Percentiles rank a stretch among this genome's conserved stretches.
Evolutionary conservation across 1,284 basidiomycete genomes (phyloP).

Genomic region (Gomphus bonarii): DNA sequence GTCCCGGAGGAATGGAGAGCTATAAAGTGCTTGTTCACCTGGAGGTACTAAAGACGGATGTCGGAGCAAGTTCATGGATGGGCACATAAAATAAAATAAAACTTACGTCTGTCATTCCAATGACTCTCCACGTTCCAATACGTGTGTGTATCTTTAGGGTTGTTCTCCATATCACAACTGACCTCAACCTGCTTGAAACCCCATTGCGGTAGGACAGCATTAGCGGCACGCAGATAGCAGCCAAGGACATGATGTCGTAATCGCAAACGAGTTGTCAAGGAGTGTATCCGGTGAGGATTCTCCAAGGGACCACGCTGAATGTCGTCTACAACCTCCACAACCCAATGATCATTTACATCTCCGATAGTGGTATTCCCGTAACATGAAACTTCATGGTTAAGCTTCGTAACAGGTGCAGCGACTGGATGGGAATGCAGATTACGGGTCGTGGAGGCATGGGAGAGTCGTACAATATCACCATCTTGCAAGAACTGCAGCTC

Average conservation of each 20-base stretch:
- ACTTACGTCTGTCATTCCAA: conserved; percentile 86
- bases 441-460: conserved; percentile 73
- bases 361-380: conserved; percentile 87
- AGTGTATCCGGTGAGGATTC: conserved; percentile 66
- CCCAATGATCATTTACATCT: conserved; percentile 87
- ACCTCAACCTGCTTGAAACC: conserved; percentile 99
- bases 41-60: conserved; percentile 52
- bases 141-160: conserved; percentile 76
- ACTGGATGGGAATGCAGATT: conserved; percentile 93
- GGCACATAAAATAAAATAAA: conserved; percentile 2
- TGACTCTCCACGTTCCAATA: conserved; percentile 99
- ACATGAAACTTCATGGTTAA: conserved; percentile 85
- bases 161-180: conserved; percentile 84
- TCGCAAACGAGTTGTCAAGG: conserved; percentile 82
- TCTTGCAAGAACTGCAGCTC: conserved; percentile 67
- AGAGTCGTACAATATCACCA: conserved; percentile 74
- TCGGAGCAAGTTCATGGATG: background rate
- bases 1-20: conserved; percentile 89
- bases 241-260: conserved; percentile 72
- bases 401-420: conserved; percentile 83
- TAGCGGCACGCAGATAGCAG: conserved; percentile 88
- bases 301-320: conserved; percentile 53
- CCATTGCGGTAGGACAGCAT: conserved; percentile 90
- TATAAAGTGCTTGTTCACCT: conserved; percentile 77
- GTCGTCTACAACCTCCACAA: conserved; percentile 92